Conservation (phyloP, 2,329 filamentous ascomycete genomes). For the Laburnicola sp. region DNA sequence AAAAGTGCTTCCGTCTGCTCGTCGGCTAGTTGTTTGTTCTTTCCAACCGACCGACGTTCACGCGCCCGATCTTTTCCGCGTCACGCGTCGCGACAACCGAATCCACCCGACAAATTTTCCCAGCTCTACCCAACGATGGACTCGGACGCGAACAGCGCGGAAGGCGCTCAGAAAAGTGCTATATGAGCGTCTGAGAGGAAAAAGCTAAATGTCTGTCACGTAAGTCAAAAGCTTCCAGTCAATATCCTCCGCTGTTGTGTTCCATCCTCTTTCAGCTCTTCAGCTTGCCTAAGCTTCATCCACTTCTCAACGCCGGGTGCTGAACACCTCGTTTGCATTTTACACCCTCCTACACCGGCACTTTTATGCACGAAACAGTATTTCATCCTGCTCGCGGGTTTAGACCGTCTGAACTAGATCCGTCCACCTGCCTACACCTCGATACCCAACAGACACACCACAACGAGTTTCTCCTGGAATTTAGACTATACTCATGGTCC, state of each 20-base stretch:
- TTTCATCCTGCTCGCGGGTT: too few species aligned
- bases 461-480: not conserved
- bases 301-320: not conserved
- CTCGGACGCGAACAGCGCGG: constrained; percentile 12
- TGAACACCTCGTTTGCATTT: not conserved
- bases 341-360: not conserved
- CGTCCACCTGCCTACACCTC: too few species aligned
- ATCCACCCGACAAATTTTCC: constrained; percentile 23
- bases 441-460: not conserved
- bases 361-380: too few species aligned
- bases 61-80: constrained; percentile 13
- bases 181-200: constrained; percentile 10
- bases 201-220: not conserved
- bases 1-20: too few species aligned
- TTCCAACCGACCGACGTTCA: too few species aligned
- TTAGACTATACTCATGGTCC: not conserved
- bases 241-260: not conserved
- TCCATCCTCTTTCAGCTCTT: not conserved
- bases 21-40: too few species aligned
- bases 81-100: constrained; percentile 16
- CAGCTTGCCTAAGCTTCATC: not conserved
- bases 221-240: constrained; percentile 10
- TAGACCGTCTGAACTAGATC: too few species aligned
- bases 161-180: constrained; percentile 7
- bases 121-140: constrained; percentile 17